These are phyloP conservation scores for Pulveroboletus sp. DNA, from an alignment of 768 basidiomycete species.

Conservation along the genomic window DNA sequence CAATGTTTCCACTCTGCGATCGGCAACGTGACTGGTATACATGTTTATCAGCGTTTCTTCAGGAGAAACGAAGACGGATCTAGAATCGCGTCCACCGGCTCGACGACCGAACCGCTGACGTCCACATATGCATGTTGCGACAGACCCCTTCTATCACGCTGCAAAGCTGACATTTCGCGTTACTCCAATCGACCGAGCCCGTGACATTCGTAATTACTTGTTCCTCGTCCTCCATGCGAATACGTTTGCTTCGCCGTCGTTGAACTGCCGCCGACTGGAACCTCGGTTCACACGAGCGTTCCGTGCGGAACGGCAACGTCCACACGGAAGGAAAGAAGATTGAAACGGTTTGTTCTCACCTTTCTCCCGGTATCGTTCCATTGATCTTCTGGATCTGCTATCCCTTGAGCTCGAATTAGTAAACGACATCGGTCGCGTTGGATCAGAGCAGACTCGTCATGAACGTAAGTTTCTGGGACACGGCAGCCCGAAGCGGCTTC, in stretches of 20 bases:
- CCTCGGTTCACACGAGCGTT: not conserved
- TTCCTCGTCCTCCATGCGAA: conserved; percentile 19
- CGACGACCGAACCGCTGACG: conserved; percentile 29
- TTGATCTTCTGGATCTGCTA: conserved; percentile 30
- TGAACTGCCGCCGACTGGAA: conserved; percentile 22
- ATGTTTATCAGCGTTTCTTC: not conserved
- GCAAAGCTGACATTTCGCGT: too few relatives aligned
- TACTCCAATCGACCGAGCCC: too few relatives aligned
- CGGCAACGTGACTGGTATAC: conserved; percentile 29
- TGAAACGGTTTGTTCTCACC: conserved; percentile 5
- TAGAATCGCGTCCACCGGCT: conserved; percentile 36
- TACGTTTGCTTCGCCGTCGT: conserved; percentile 20
- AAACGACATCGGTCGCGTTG: conserved; percentile 35
- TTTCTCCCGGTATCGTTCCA: conserved; percentile 12
- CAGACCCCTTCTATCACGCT: conserved; percentile 33
- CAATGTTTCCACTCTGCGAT: conserved; percentile 30
- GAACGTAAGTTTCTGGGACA: conserved; percentile 33
- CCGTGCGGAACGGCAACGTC: not conserved
- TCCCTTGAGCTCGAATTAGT: conserved; percentile 30
- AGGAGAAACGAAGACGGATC: conserved; percentile 20
- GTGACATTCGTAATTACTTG: conserved; percentile 12
- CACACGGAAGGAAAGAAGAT: not conserved
- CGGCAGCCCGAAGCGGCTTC: not conserved
- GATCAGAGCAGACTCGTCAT: conserved; percentile 38
- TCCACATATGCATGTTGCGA: conserved; percentile 36